Evolutionary conservation across 2,329 filamentous ascomycete species (phyloP), one percentile per base, ranked within the genome.

Genomic region (Xylaria sp.): DNA sequence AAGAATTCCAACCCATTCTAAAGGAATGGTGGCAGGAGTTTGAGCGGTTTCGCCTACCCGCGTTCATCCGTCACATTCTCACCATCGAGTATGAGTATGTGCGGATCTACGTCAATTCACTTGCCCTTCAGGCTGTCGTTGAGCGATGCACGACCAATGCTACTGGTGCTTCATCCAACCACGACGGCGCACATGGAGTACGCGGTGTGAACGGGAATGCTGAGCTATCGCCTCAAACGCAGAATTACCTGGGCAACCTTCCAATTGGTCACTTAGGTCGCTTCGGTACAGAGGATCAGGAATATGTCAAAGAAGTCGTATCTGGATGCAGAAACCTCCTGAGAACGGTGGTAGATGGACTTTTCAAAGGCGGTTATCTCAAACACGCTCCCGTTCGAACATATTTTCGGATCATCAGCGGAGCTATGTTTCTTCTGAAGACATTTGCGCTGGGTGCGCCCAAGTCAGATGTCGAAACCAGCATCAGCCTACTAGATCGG

Each of bases 81-180:
- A 88, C 86, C 6, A 97, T 97, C 65, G 94, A 99, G 76, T 97
- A 94, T 70, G 91, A 97, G 70, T 97, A 97, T 71, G 91, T 93
- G 30, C 85, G 93, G 69, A 89, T 97, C 54, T 97, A 97, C 71
- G 84, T 97, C 76, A 97, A 97, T 73, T 96, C 92, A 0, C 80
- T 99, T 1, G 92, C 92, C 1, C 79, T 99, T 1, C 94, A 99
- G 75, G 94, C 94, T 19, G 92, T 97, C 2, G 91, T 97, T 4
- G 93, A 97, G 74, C 85, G 92, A 61, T 96, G 91, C 75, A 93
- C 91, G 5, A 92, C 83, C 62, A 89, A 92, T 64, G 86, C 87
- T 18, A 77, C 76, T 9, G 78, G 62, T 4, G 63, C 59, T 39
- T 63, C 79, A 59, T 60, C 62, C 3, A 75, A 74, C n/a, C 73